A percentile compares a stretch with the other conserved stretches of the same genome.
These are phyloP conservation scores for Hericium rajendrae DNA, from an alignment of 768 basidiomycete genomes.

Conservation along the genomic window DNA sequence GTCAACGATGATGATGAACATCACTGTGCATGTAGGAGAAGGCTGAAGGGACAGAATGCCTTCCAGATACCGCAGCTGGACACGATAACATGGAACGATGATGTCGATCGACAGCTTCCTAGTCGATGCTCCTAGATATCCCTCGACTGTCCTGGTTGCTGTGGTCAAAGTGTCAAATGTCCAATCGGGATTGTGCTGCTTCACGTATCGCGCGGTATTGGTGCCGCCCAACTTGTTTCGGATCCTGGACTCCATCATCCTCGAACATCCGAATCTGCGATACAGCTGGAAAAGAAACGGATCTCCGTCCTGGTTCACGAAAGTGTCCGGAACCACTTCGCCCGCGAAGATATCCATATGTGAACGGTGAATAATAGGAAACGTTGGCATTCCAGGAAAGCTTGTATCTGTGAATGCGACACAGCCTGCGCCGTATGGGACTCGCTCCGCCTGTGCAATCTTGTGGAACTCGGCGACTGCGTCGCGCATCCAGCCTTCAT, in stretches of 20 bases:
- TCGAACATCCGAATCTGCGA: slow-evolving; percentile 42
- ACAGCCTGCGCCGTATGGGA: slow-evolving; percentile 43
- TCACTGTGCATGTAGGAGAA: slow-evolving; percentile 33
- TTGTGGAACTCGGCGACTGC: slow-evolving; percentile 29
- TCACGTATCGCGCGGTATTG: slow-evolving; percentile 35
- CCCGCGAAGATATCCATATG: slow-evolving; percentile 49
- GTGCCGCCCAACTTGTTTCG: slow-evolving; percentile 39
- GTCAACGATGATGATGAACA: slow-evolving; percentile 53
- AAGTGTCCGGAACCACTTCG: slow-evolving; percentile 37
- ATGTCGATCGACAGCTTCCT: slow-evolving; percentile 43
- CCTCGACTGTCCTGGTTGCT: slow-evolving; percentile 27
- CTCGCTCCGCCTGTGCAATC: slow-evolving; percentile 21
- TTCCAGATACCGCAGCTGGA: slow-evolving; percentile 34
- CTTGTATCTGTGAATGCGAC: slow-evolving; percentile 45
- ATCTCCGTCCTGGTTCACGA: slow-evolving; percentile 52
- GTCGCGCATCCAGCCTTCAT: slow-evolving; percentile 43
- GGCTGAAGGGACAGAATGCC: slow-evolving; percentile 34
- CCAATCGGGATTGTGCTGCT: slow-evolving; percentile 37
- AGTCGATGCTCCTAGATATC: slow-evolving; percentile 25
- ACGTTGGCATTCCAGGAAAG: slow-evolving; percentile 55
- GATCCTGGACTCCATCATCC: slow-evolving; percentile 34
- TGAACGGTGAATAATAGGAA: slow-evolving; percentile 44
- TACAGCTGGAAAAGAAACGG: slow-evolving; percentile 53
- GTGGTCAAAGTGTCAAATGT: slow-evolving; percentile 36
- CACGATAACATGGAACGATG: slow-evolving; percentile 47